A percentile compares a stretch with the other conserved stretches of the same genome.
Conservation (phyloP, 2,329 filamentous ascomycete genomes). For the Talaromyces marneffei region DNA sequence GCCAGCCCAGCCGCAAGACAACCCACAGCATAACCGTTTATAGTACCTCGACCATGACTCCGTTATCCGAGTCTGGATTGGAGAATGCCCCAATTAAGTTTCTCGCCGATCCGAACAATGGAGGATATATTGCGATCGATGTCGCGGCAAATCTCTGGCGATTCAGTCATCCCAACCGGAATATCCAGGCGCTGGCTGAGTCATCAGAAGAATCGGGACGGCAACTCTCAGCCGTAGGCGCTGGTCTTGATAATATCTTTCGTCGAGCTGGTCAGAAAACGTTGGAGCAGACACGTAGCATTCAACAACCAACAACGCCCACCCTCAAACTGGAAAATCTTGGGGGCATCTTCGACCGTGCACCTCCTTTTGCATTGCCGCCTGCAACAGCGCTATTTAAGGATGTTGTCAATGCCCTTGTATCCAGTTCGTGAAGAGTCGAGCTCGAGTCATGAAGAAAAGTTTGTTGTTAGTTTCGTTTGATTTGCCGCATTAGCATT, state of each 20-base stretch:
- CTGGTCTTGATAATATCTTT: conserved; percentile 33
- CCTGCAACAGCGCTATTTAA: conserved; percentile 34
- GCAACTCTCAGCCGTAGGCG: conserved; percentile 16
- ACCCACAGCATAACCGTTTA: conserved; percentile 58
- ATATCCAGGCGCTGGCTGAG: conserved; percentile 21
- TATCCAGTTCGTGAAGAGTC: conserved; percentile 9
- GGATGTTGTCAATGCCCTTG: conserved; percentile 32
- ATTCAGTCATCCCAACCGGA: conserved; percentile 21
- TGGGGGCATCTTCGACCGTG: conserved; percentile 33
- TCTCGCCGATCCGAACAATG: conserved; percentile 56
- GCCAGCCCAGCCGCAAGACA: conserved; percentile 39
- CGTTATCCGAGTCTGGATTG: conserved; percentile 53
- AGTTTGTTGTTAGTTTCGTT: not conserved
- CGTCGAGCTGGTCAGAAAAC: conserved; percentile 14
- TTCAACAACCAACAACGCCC: conserved; percentile 6
- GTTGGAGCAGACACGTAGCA: not conserved
- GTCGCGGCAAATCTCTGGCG: conserved; percentile 65
- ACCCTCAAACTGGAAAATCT: conserved; percentile 22
- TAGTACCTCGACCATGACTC: conserved; percentile 53
- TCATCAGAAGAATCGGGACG: conserved; percentile 21
- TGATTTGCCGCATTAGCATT: not conserved
- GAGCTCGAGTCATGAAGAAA: conserved; percentile 1
- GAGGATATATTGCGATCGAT: conserved; percentile 71
- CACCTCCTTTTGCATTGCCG: conserved; percentile 35
- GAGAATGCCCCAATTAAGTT: conserved; percentile 60